A percentile compares a stretch with the other conserved stretches of the same genome.
Conservation (phyloP, 371 early-diverging fungal genomes). For the Mortierella sp. region DNA sequence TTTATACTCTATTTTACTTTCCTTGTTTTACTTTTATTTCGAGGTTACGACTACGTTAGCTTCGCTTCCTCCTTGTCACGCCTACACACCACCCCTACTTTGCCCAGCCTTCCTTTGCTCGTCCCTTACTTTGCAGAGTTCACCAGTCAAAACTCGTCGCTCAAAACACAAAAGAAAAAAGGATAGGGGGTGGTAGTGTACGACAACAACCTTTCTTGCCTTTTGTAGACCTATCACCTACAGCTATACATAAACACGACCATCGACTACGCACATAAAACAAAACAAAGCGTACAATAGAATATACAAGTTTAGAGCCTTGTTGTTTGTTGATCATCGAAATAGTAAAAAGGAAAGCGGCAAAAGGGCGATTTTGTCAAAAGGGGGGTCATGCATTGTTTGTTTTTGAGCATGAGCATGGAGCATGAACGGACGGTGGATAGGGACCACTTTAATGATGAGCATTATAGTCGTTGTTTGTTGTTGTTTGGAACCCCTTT, state of each 20-base stretch:
- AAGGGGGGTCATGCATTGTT: slow-evolving; percentile 6
- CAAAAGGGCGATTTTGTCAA: not conserved
- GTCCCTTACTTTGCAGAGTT: not conserved
- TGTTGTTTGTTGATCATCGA: slow-evolving; percentile 1
- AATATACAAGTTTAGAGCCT: not conserved
- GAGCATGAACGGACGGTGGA: not conserved
- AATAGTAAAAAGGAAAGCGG: not conserved
- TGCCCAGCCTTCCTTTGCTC: not conserved
- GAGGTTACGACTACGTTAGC: not conserved
- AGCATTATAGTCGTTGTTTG: not conserved
- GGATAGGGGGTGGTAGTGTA: not conserved
- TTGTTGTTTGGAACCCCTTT: not conserved
- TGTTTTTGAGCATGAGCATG: not conserved
- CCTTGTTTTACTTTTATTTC: not conserved
- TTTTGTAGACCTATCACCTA: not conserved
- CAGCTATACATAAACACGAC: too few species aligned
- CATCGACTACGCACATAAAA: not conserved
- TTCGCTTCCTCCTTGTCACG: not conserved
- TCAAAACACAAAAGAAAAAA: not conserved
- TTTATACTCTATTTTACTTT: not conserved
- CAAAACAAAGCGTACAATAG: not conserved
- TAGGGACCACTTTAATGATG: too few species aligned
- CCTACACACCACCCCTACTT: not conserved
- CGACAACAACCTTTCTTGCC: not conserved
- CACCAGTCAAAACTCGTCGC: not conserved